phyloP scores from a whole-genome alignment of 352 stramenopile species.

The Phytophthora litchii region DNA sequence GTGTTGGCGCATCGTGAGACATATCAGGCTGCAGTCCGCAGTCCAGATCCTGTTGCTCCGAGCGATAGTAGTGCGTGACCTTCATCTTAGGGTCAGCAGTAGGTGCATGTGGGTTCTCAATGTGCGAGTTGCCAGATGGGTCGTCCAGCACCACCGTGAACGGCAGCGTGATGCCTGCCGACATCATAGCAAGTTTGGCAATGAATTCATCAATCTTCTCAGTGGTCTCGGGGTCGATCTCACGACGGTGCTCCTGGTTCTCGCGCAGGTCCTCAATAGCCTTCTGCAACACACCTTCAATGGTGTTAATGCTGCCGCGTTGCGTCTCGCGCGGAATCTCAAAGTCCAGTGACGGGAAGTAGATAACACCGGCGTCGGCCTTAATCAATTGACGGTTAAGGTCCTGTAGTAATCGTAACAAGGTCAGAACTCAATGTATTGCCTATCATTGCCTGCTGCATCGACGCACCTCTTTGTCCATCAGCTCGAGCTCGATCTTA shows the following conservation, averaged over 20 bases:
- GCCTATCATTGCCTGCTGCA: neutral
- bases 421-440: neutral
- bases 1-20: conserved; percentile 52
- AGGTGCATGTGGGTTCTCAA: conserved; percentile 90
- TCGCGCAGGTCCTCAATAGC: conserved; percentile 74
- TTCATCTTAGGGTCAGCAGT: conserved; percentile 74
- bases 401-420: conserved; percentile 48
- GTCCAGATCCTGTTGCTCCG: conserved; percentile 72
- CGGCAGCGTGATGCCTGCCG: conserved; percentile 67
- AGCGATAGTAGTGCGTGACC: conserved; percentile 77
- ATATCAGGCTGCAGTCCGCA: conserved; percentile 78
- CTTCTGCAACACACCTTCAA: conserved; percentile 75
- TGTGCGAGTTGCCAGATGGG: conserved; percentile 90
- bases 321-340: conserved; percentile 90
- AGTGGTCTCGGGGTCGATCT: conserved; percentile 78
- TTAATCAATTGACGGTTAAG: conserved; percentile 93
- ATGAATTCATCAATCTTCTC: conserved; percentile 87
- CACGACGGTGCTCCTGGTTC: conserved; percentile 83
- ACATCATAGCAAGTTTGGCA: conserved; percentile 67
- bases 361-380: conserved; percentile 79
- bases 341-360: conserved; percentile 86
- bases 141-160: conserved; percentile 90
- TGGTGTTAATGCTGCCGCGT: conserved; percentile 88
- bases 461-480: conserved; percentile 30
- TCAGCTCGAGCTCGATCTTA: conserved; percentile 62